These are phyloP conservation scores for Agrostemma githago DNA, from an alignment of 148 eudicot species.

Conservation along the genomic window DNA sequence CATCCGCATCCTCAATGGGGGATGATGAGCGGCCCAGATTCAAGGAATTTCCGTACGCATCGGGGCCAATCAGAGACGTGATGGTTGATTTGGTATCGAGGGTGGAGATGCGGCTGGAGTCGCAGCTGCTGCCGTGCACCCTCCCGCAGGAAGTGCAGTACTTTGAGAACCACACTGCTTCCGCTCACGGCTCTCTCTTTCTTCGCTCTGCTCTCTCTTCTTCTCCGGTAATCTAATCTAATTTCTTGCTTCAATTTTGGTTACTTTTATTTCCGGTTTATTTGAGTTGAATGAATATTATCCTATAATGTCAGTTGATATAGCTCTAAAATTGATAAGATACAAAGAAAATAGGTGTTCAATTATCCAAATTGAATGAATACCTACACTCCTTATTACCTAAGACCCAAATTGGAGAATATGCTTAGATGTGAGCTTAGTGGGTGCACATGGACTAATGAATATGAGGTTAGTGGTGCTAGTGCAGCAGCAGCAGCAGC, in stretches of 20 bases:
- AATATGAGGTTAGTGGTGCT: too few species aligned
- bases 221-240: constrained; percentile 50
- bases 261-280: too few species aligned
- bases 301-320: too few species aligned
- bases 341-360: too few species aligned
- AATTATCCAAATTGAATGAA: too few species aligned
- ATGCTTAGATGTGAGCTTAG: too few species aligned
- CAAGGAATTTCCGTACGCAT: constrained; percentile 66
- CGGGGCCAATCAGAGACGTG: constrained; percentile 50
- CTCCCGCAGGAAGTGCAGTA: constrained; percentile 59
- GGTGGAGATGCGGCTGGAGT: constrained; percentile 45
- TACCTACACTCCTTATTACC: too few species aligned
- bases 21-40: constrained; percentile 31
- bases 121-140: constrained; percentile 54
- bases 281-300: too few species aligned
- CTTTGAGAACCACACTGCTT: constrained; percentile 38
- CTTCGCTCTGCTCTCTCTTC: constrained; percentile 52
- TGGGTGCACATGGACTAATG: too few species aligned
- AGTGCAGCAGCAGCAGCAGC: too few species aligned
- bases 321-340: too few species aligned
- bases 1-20: constrained; percentile 22
- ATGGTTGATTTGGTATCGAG: constrained; percentile 65
- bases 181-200: constrained; percentile 50
- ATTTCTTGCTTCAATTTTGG: background rate
- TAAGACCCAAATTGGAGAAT: too few species aligned